These are phyloP conservation scores for Leptographium lundbergii DNA, from an alignment of 2,329 filamentous ascomycete genomes.

Conservation along the genomic window DNA sequence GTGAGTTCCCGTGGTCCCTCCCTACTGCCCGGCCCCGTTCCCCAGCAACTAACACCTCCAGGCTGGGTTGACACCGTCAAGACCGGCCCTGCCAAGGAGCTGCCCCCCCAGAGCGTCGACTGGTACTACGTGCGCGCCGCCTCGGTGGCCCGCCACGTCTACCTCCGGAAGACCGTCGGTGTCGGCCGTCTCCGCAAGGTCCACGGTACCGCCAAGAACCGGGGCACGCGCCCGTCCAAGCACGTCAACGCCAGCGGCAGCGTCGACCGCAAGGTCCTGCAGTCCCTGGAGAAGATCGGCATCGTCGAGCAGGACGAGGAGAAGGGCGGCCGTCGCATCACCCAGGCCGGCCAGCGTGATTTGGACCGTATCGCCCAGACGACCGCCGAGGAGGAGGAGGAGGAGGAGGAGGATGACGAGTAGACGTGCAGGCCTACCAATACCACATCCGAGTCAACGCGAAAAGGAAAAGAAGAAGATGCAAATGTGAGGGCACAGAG, in stretches of 20 bases:
- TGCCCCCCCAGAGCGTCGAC: slow-evolving; percentile 95
- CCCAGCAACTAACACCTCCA: slow-evolving; percentile 21
- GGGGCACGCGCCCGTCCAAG: slow-evolving; percentile 78
- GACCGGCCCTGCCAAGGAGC: slow-evolving; percentile 92
- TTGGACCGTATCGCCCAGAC: slow-evolving; percentile 90
- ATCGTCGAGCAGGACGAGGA: slow-evolving; percentile 97
- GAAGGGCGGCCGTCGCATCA: slow-evolving; percentile 96
- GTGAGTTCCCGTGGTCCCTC: slow-evolving; percentile 29
- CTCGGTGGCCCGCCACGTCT: slow-evolving; percentile 93
- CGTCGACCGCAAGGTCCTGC: slow-evolving; percentile 95
- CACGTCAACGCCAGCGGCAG: slow-evolving; percentile 92
- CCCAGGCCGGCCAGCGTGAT: slow-evolving; percentile 96
- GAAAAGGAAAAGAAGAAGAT: background rate
- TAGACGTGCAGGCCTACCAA: background rate
- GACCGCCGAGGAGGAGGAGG: slow-evolving; percentile 59
- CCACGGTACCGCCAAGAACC: slow-evolving; percentile 96
- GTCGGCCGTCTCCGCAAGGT: slow-evolving; percentile 84
- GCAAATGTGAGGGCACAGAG: background rate
- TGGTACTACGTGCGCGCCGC: slow-evolving; percentile 92
- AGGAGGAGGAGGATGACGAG: slow-evolving; percentile 46
- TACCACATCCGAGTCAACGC: background rate
- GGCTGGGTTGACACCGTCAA: slow-evolving; percentile 99
- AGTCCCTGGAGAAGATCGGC: slow-evolving; percentile 98
- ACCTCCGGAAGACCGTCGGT: slow-evolving; percentile 98
- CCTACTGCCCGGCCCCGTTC: slow-evolving; percentile 10